Percentiles rank a stretch among this genome's conserved stretches.
These are phyloP conservation scores for Trichoderma sp. DNA, from an alignment of 2,329 filamentous ascomycete species.

Conservation along the genomic window DNA sequence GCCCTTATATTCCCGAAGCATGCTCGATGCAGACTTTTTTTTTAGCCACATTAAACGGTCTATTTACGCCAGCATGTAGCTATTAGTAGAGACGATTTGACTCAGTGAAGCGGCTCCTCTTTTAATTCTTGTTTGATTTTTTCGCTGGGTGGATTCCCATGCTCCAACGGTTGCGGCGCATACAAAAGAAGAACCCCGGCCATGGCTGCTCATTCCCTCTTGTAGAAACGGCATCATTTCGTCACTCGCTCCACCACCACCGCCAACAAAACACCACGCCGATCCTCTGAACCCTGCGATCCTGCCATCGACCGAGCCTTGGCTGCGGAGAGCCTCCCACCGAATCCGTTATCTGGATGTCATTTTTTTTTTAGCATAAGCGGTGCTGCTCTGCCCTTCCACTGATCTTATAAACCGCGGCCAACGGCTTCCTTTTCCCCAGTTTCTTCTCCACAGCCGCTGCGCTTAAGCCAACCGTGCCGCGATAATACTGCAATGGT, in stretches of 20 bases:
- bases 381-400: neutral
- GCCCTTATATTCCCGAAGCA: neutral
- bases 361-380: neutral
- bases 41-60: conserved; percentile 2
- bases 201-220: conserved; percentile 9
- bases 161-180: neutral
- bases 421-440: conserved; percentile 1
- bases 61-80: neutral
- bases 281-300: conserved; percentile 17
- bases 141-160: neutral
- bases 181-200: neutral
- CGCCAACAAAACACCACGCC: conserved; percentile 29
- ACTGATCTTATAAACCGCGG: conserved; percentile 6
- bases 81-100: neutral
- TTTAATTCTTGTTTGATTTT: neutral
- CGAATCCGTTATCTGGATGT: conserved; percentile 15
- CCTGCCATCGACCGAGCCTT: neutral
- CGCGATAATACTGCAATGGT: conserved; percentile 16
- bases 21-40: conserved; percentile 15
- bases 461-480: conserved; percentile 1
- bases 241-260: conserved; percentile 30
- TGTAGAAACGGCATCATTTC: conserved; percentile 26
- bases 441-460: conserved; percentile 4
- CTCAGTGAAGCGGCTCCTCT: conserved; percentile 10
- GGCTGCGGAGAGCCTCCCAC: conserved; percentile 22